These are phyloP conservation scores for Yamadazyma philogaea DNA, from an alignment of 805 yeast species.

Conservation along the genomic window DNA sequence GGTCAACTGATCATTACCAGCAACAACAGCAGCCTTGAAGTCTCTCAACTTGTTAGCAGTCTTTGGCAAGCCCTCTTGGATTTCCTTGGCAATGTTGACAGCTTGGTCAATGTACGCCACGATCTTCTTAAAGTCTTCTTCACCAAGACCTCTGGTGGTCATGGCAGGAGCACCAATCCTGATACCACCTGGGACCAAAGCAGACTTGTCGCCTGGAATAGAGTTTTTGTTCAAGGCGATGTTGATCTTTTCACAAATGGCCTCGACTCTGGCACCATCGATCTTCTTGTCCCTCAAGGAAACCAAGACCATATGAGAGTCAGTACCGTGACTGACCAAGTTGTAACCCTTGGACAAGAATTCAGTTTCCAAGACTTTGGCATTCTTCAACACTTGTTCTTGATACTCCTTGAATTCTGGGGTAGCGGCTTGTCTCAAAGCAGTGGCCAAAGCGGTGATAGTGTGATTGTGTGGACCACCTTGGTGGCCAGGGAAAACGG, in stretches of 20 bases:
- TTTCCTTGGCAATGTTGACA: slow-evolving; percentile 68
- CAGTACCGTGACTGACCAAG: slow-evolving; percentile 91
- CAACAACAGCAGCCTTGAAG: slow-evolving; percentile 78
- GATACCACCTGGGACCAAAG: slow-evolving; percentile 92
- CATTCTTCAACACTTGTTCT: slow-evolving; percentile 75
- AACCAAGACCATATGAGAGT: slow-evolving; percentile 86
- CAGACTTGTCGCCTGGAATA: slow-evolving; percentile 94
- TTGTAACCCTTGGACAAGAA: slow-evolving; percentile 63
- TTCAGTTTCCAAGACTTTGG: slow-evolving; percentile 70
- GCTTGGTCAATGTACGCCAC: slow-evolving; percentile 79
- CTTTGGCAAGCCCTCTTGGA: slow-evolving; percentile 78
- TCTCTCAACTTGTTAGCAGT: slow-evolving; percentile 95
- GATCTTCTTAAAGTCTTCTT: slow-evolving; percentile 74
- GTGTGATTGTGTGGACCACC: slow-evolving; percentile 99
- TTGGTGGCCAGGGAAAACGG: slow-evolving; percentile 99
- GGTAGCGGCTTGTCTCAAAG: slow-evolving; percentile 84
- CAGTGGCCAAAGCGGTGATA: slow-evolving; percentile 92
- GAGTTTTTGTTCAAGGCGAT: slow-evolving; percentile 96
- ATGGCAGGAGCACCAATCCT: slow-evolving; percentile 98
- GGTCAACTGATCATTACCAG: slow-evolving; percentile 62
- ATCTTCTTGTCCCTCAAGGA: slow-evolving; percentile 74
- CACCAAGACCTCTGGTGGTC: slow-evolving; percentile 92
- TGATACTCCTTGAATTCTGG: slow-evolving; percentile 90
- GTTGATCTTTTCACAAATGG: slow-evolving; percentile 82
- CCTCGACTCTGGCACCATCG: slow-evolving; percentile 96